A percentile compares a stretch with the other conserved stretches of the same genome.
Conservation (phyloP, 495 filamentous ascomycete genomes). For the Trichodelitschia bisporula region DNA sequence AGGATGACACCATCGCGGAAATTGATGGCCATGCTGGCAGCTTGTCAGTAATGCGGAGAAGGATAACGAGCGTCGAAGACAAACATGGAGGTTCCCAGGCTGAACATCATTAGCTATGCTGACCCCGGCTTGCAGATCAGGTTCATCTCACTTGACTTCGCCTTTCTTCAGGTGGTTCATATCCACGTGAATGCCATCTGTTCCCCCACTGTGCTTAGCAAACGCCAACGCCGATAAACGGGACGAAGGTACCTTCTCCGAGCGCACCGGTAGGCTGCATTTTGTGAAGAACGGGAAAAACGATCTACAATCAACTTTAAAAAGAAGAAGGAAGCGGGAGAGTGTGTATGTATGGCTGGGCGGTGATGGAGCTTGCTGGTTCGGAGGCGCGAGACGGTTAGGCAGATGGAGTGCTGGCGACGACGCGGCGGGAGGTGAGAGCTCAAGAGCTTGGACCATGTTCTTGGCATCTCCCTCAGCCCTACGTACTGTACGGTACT, state of each 20-base stretch:
- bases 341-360: too few species aligned
- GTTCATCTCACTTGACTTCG: conserved; percentile 53
- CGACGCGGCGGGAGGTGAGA: too few species aligned
- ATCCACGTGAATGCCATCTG: conserved; percentile 97
- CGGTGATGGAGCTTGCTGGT: too few species aligned
- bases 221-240: too few species aligned
- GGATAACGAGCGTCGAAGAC: conserved; percentile 9
- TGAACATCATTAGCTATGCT: conserved; percentile 13
- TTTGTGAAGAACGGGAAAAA: too few species aligned
- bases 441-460: too few species aligned
- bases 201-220: conserved; percentile 4
- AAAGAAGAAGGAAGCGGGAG: too few species aligned
- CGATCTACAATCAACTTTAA: too few species aligned
- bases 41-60: conserved; percentile 12
- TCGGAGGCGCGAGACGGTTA: too few species aligned
- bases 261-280: conserved; percentile 17
- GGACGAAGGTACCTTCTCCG: conserved; percentile 17
- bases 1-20: conserved; percentile 96
- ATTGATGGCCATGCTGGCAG: conserved; percentile 62
- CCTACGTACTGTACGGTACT: too few species aligned
- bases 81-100: conserved; percentile 95
- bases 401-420: too few species aligned
- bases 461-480: too few species aligned
- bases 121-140: not conserved
- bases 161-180: conserved; percentile 89